phyloP scores from a whole-genome alignment of 2,329 filamentous ascomycete species.

The Xylariaceae sp. region DNA sequence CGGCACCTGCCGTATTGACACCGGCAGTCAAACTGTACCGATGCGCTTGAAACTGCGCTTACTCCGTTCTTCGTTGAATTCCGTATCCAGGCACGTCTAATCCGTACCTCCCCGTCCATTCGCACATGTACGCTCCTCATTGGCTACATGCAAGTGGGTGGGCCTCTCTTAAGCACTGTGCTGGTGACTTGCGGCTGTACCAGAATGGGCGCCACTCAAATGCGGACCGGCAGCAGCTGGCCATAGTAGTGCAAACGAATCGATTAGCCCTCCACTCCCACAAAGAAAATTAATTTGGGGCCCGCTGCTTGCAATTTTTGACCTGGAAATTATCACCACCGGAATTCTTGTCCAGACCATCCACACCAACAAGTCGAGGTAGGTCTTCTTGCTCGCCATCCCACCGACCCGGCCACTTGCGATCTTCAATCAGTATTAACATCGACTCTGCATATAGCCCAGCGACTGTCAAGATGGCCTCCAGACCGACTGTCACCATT shows the following conservation, averaged over 20 bases:
- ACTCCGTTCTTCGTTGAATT: no score
- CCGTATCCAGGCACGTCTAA: no score
- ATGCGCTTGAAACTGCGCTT: no score
- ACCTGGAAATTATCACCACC: conserved; percentile 18
- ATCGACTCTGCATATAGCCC: conserved; percentile 19
- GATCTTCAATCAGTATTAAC: conserved; percentile 18
- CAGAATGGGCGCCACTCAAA: not conserved
- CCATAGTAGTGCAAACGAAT: conserved; percentile 11
- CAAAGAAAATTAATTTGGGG: conserved; percentile 31
- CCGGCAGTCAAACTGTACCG: no score
- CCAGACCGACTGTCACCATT: conserved; percentile 95
- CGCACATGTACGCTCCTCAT: not conserved
- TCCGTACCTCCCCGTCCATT: no score
- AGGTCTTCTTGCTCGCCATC: conserved; percentile 16
- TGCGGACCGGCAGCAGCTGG: conserved; percentile 9
- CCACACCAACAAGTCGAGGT: conserved; percentile 30
- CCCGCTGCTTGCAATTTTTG: conserved; percentile 20
- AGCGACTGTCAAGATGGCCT: conserved; percentile 66
- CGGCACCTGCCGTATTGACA: not conserved
- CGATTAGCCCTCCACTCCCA: conserved; percentile 31
- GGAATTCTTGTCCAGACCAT: conserved; percentile 21
- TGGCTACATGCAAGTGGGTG: not conserved
- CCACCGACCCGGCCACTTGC: conserved; percentile 1
- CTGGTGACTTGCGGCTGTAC: not conserved
- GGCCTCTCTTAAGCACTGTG: not conserved